Conservation (phyloP, 1,139 yeast species). For the Ogataea hybrid region DNA sequence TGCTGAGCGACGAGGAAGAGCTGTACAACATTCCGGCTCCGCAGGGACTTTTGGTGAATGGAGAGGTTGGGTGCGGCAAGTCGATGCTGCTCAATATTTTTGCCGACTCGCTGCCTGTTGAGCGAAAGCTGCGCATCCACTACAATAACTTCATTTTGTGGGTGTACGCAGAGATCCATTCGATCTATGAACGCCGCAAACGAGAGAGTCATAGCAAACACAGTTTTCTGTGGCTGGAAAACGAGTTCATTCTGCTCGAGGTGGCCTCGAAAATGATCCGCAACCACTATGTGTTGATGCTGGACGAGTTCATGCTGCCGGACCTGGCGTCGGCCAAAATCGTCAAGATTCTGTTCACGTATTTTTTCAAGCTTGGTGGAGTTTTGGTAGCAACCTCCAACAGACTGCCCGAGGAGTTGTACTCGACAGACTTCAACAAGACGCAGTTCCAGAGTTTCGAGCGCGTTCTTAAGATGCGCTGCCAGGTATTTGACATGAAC, state of each 20-base stretch:
- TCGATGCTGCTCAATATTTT: conserved; percentile 73
- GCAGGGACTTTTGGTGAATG: conserved; percentile 63
- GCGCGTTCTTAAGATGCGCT: conserved; percentile 55
- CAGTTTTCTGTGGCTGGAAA: conserved; percentile 45
- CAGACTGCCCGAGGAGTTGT: conserved; percentile 66
- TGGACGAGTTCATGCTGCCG: conserved; percentile 76
- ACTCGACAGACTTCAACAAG: conserved; percentile 61
- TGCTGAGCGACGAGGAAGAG: conserved; percentile 65
- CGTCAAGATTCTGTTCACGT: conserved; percentile 60
- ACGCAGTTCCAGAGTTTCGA: conserved; percentile 57
- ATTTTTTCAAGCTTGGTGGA: conserved; percentile 71
- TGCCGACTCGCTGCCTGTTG: conserved; percentile 62
- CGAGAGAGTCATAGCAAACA: conserved; percentile 34
- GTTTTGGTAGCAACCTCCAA: conserved; percentile 73
- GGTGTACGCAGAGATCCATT: conserved; percentile 63
- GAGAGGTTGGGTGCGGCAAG: conserved; percentile 77
- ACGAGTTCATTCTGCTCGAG: conserved; percentile 64
- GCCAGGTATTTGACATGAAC: conserved; percentile 62
- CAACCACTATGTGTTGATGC: conserved; percentile 55
- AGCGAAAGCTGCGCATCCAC: conserved; percentile 69
- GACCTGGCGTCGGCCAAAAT: conserved; percentile 73
- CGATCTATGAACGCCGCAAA: conserved; percentile 45
- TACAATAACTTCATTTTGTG: conserved; percentile 67
- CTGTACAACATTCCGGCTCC: conserved; percentile 55
- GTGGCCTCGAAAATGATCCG: conserved; percentile 64